Conservation (phyloP, 2,329 filamentous ascomycete species). For the Juglanconis juglandina region DNA sequence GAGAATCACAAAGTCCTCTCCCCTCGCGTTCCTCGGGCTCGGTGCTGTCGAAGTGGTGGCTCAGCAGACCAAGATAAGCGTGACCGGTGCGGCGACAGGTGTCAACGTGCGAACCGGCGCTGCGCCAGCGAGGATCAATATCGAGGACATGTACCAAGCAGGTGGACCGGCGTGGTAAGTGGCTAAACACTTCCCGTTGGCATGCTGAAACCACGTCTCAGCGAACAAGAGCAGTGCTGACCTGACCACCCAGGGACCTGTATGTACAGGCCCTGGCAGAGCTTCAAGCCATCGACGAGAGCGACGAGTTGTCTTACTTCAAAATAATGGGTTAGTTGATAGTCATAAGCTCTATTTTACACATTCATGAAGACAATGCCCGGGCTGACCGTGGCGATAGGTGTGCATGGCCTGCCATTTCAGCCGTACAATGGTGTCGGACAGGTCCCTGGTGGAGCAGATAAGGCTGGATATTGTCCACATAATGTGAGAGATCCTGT, state of each 20-base stretch:
- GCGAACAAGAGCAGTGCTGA: neutral
- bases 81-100: too few species aligned
- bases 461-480: constrained; percentile 39
- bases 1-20: too few species aligned
- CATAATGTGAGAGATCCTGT: constrained; percentile 37
- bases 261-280: constrained; percentile 44
- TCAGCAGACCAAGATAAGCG: too few species aligned
- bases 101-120: too few species aligned
- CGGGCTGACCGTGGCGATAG: constrained; percentile 20
- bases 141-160: too few species aligned
- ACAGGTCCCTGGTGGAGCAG: constrained; percentile 31
- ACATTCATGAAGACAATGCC: neutral
- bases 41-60: too few species aligned
- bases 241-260: constrained; percentile 38
- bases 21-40: too few species aligned
- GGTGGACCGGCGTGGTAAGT: too few species aligned
- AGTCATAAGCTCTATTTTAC: too few species aligned
- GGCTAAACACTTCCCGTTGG: neutral
- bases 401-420: constrained; percentile 32
- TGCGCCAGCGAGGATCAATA: too few species aligned
- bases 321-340: constrained; percentile 40
- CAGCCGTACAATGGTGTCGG: constrained; percentile 33
- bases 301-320: constrained; percentile 47
- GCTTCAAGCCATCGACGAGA: constrained; percentile 39
- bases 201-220: neutral